Percentiles rank a stretch among this genome's conserved stretches.
Evolutionary conservation across 495 filamentous ascomycete species (phyloP).

Genomic region (Xylaria nigripes): DNA sequence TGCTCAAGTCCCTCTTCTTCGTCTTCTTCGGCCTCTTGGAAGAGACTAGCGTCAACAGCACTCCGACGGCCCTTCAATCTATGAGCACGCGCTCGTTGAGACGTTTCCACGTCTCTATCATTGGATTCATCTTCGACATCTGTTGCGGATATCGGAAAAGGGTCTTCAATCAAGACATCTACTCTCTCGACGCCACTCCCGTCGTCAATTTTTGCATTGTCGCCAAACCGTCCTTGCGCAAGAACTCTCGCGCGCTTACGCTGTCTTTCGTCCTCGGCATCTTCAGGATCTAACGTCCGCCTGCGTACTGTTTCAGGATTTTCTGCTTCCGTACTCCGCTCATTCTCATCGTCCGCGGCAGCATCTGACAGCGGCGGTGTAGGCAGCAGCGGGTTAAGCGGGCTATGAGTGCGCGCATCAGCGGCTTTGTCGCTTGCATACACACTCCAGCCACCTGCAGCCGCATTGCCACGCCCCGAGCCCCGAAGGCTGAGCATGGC

Average conservation of each 20-base stretch:
- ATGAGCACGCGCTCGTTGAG: slow-evolving; percentile 25
- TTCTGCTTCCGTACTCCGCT: neutral
- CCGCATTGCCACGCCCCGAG: slow-evolving; percentile 53
- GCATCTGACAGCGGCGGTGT: slow-evolving; percentile 27
- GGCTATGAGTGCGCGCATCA: slow-evolving; percentile 42
- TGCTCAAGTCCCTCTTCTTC: slow-evolving; percentile 16
- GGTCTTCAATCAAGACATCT: slow-evolving; percentile 51
- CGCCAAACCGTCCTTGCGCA: slow-evolving; percentile 51
- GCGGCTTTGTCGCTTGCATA: slow-evolving; percentile 55
- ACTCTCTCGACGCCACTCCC: slow-evolving; percentile 51
- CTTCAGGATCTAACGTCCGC: slow-evolving; percentile 18
- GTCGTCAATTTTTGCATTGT: slow-evolving; percentile 40
- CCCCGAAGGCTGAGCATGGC: slow-evolving; percentile 60
- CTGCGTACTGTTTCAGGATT: slow-evolving; percentile 3
- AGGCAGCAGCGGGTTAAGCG: slow-evolving; percentile 44
- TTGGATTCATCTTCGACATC: slow-evolving; percentile 15
- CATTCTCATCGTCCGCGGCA: slow-evolving; percentile 24
- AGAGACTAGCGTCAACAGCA: slow-evolving; percentile 10
- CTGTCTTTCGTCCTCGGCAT: slow-evolving; percentile 27
- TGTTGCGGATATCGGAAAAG: slow-evolving; percentile 44
- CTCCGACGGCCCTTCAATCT: slow-evolving; percentile 27
- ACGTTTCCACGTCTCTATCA: slow-evolving; percentile 15
- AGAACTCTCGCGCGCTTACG: slow-evolving; percentile 38
- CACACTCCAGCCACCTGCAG: slow-evolving; percentile 68
- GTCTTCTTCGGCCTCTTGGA: slow-evolving; percentile 20